phyloP scores from a whole-genome alignment of 2,329 filamentous ascomycete genomes.

The Drechslerella dactyloides region DNA sequence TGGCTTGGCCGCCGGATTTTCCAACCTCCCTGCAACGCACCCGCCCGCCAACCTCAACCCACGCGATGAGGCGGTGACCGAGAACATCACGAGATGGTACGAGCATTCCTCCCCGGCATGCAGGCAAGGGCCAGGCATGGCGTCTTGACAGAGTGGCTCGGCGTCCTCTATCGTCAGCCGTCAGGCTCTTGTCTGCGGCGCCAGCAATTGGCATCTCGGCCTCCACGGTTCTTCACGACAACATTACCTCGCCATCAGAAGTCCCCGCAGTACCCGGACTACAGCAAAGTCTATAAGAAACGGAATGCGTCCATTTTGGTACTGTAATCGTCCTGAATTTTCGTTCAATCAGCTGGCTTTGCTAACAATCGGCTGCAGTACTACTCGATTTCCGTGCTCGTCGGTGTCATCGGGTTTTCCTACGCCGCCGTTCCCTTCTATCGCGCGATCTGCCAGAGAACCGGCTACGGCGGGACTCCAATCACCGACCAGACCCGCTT shows the following conservation, averaged over 20 bases:
- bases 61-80: constrained; percentile 20
- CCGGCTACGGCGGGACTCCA: constrained; percentile 66
- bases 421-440: constrained; percentile 87
- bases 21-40: constrained; percentile 48
- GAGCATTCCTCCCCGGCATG: constrained; percentile 23
- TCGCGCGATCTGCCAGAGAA: constrained; percentile 66
- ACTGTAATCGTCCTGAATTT: neutral
- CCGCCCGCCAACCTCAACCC: neutral
- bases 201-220: constrained; percentile 5
- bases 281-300: constrained; percentile 44
- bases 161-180: constrained; percentile 32
- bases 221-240: constrained; percentile 43
- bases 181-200: constrained; percentile 32
- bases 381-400: constrained; percentile 76
- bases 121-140: constrained; percentile 16
- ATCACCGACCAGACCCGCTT: constrained; percentile 70
- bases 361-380: constrained; percentile 63
- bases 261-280: constrained; percentile 31
- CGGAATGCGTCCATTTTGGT: constrained; percentile 46
- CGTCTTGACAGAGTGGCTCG: constrained; percentile 26
- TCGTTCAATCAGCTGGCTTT: constrained; percentile 1
- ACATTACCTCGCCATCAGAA: constrained; percentile 21
- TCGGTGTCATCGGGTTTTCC: constrained; percentile 78
- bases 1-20: constrained; percentile 15
- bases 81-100: constrained; percentile 38